Percentiles rank a stretch among this genome's conserved stretches.
These are phyloP conservation scores for Diaporthe longicolla DNA, from an alignment of 2,329 filamentous ascomycete species.

Conservation along the genomic window DNA sequence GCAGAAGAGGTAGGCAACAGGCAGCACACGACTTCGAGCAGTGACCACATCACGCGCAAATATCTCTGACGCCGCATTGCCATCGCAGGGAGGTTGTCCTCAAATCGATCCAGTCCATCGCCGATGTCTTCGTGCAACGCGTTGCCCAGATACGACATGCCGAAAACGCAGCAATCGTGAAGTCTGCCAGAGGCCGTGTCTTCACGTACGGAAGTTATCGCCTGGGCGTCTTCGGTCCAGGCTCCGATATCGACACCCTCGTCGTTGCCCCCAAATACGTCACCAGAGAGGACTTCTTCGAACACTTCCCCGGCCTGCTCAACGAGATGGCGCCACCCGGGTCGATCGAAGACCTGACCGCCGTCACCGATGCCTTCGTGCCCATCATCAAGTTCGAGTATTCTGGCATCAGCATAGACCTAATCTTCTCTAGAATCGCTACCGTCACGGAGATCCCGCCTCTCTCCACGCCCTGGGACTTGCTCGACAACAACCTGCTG, in stretches of 20 bases:
- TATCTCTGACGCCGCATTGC: slow-evolving; percentile 2
- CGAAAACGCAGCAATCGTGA: slow-evolving; percentile 81
- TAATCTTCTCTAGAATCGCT: slow-evolving; percentile 87
- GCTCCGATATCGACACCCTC: slow-evolving; percentile 97
- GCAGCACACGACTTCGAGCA: background rate
- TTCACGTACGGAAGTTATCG: slow-evolving; percentile 98
- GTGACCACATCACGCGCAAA: background rate
- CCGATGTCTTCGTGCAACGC: slow-evolving; percentile 87
- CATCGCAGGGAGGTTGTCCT: slow-evolving; percentile 77
- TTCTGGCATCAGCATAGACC: slow-evolving; percentile 90
- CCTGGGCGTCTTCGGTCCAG: slow-evolving; percentile 92
- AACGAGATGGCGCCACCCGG: slow-evolving; percentile 80
- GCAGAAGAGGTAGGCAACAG: slow-evolving; percentile 76
- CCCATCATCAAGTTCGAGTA: slow-evolving; percentile 98
- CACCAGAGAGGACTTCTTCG: slow-evolving; percentile 90
- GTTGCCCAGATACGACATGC: slow-evolving; percentile 81
- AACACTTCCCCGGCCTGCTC: slow-evolving; percentile 86
- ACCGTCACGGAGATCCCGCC: slow-evolving; percentile 77
- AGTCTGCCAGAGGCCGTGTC: slow-evolving; percentile 90
- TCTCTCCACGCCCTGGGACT: slow-evolving; percentile 59
- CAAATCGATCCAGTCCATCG: slow-evolving; percentile 81
- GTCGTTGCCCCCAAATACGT: slow-evolving; percentile 94
- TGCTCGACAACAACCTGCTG: slow-evolving; percentile 87
- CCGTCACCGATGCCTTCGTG: slow-evolving; percentile 91
- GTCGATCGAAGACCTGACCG: slow-evolving; percentile 87